phyloP scores from a whole-genome alignment of 495 filamentous ascomycete species.

The Aspergillus sclerotioniger region DNA sequence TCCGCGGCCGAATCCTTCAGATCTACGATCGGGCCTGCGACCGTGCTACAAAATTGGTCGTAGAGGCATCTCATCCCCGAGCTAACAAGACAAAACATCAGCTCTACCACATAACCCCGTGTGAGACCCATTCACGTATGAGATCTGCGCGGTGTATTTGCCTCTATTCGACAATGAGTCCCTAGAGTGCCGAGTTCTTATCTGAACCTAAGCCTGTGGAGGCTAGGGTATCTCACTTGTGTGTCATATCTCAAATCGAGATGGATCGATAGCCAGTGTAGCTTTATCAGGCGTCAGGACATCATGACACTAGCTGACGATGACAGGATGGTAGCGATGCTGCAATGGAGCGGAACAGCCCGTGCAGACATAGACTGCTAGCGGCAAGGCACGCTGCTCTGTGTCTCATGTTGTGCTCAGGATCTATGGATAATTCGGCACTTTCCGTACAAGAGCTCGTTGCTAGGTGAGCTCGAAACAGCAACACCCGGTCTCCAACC shows the following conservation, averaged over 20 bases:
- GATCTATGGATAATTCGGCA: not conserved
- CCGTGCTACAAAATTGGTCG: not conserved
- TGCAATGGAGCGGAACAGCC: not conserved
- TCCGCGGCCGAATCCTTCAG: not conserved
- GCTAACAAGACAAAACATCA: not conserved
- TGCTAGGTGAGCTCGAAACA: not conserved
- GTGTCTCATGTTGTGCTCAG: not conserved
- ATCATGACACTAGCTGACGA: not conserved
- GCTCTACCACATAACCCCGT: not conserved
- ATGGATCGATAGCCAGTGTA: not conserved
- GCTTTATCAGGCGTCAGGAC: not conserved
- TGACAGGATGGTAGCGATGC: not conserved
- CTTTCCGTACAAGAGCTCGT: not conserved
- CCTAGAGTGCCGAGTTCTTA: not conserved
- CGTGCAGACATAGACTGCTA: not conserved
- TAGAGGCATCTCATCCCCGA: not conserved
- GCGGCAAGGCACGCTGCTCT: not conserved
- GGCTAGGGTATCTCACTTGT: not conserved
- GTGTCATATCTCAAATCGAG: not conserved
- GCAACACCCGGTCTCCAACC: not conserved
- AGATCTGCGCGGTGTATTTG: not conserved
- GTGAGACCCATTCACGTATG: not conserved
- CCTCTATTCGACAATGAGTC: not conserved
- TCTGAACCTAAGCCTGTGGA: not conserved
- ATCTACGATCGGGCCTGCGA: not conserved